These are phyloP conservation scores for Kewa caespitosa DNA, from an alignment of 179 eudicot genomes.

Conservation along the genomic window DNA sequence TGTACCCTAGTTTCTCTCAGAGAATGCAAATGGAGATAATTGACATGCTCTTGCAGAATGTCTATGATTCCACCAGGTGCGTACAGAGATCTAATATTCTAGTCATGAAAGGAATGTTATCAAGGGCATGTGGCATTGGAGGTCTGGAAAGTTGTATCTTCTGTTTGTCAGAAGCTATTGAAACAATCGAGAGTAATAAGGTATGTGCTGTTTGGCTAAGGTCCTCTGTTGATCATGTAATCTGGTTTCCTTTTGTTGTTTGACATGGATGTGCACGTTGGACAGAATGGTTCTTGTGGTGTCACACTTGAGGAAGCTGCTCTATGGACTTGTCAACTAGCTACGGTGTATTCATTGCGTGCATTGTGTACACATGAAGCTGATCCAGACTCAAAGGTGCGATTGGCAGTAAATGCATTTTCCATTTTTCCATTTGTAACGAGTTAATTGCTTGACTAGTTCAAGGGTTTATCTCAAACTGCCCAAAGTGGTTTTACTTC, in stretches of 20 bases:
- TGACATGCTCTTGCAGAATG: slow-evolving; percentile 53
- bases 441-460: neutral
- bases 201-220: neutral
- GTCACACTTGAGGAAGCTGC: slow-evolving; percentile 20
- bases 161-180: slow-evolving; percentile 76
- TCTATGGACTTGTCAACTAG: slow-evolving; percentile 48
- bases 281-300: slow-evolving; percentile 35
- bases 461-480: neutral
- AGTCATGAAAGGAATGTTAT: slow-evolving; percentile 54
- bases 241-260: neutral
- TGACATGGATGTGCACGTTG: slow-evolving; percentile 30
- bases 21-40: slow-evolving; percentile 64
- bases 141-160: slow-evolving; percentile 45
- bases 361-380: slow-evolving; percentile 72
- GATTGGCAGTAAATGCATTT: neutral
- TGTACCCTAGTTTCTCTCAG: slow-evolving; percentile 53
- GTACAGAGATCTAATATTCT: slow-evolving; percentile 52
- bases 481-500: slow-evolving; percentile 9
- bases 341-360: slow-evolving; percentile 64
- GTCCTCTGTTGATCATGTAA: neutral
- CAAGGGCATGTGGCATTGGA: slow-evolving; percentile 54
- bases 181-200: slow-evolving; percentile 50
- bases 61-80: slow-evolving; percentile 45
- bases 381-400: slow-evolving; percentile 61
- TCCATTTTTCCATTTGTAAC: neutral